Evolutionary conservation across 306 rosid genomes (phyloP).

Genomic region (Benincasa hispida): DNA sequence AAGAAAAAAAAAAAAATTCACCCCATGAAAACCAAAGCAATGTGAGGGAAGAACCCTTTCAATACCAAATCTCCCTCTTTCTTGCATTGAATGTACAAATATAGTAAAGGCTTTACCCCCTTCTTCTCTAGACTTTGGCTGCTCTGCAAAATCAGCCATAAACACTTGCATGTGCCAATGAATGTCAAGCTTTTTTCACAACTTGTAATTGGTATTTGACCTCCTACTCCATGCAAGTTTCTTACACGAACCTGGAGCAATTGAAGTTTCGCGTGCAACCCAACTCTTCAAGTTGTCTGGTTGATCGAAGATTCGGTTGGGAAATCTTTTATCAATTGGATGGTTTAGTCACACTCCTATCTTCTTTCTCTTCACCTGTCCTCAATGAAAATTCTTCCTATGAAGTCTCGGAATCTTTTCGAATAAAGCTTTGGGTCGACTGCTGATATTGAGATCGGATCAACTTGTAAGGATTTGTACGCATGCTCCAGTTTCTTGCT

Average conservation of each 20-base stretch:
- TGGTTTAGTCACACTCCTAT: neutral
- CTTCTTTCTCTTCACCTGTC: slow-evolving; percentile 36
- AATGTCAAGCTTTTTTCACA: neutral
- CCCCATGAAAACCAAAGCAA: neutral
- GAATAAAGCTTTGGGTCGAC: slow-evolving; percentile 97
- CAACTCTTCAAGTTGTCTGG: neutral
- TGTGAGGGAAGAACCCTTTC: neutral
- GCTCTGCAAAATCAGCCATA: slow-evolving; percentile 11
- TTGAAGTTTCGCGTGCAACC: neutral
- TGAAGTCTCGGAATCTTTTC: slow-evolving; percentile 79
- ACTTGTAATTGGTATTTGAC: neutral
- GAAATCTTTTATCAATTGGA: neutral
- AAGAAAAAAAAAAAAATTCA: neutral
- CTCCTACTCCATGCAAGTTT: neutral
- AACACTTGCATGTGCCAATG: neutral
- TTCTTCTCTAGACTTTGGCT: neutral
- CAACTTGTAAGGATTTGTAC: slow-evolving; percentile 81
- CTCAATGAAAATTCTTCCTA: slow-evolving; percentile 66
- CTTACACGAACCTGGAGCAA: neutral
- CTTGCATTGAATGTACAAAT: neutral
- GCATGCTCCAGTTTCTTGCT: slow-evolving; percentile 95
- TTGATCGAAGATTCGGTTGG: neutral
- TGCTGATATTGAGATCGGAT: slow-evolving; percentile 82
- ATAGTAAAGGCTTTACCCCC: neutral
- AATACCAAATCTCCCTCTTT: slow-evolving; percentile 1